Base-by-base conservation (phyloP, 805 yeast species). In the Candida sakaeoensis region DNA sequence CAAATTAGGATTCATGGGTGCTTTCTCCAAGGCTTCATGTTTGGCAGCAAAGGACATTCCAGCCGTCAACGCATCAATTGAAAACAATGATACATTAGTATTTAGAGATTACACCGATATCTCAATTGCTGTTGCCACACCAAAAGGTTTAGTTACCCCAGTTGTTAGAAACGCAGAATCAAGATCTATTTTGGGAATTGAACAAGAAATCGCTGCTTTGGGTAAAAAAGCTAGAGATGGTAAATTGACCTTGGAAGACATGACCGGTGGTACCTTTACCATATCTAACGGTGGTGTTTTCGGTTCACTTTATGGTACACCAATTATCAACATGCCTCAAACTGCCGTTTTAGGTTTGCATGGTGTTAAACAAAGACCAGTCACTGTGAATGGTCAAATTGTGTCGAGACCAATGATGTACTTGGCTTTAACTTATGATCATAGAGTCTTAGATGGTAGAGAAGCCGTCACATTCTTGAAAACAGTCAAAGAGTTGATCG, bases 401-500 rank as follows among this genome's bases (percentile, higher is more conserved):
- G 99, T 86, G 52, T 78, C 91, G 33, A 85, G 98, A 76, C 99
- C 99, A 64, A 91, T 93, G 98, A 93, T 93, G 99, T 93, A 93
- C 79, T 72, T 93, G 58, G 99, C 99, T 40, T 82, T 93, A 66
- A 91, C 99, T 43, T 93, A 93, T 67, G 99, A 93, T 64, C 99
- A 93, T 75, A 85, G 99, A 75, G 82, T 93, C 61, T 75, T 93
- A 61, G 99, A 93, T 63, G 99, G 99, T 54, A 87, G 98, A 72
- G 99, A 93, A 74, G 98, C 97, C 42, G 99, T 93, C 47, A 86
- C 91, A 45, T 93, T 91, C 87, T 79, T 93, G 71, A 90, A 81
- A 75, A 87, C 95, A 25, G 82, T 93, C 50, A 93, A 93, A 77
- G 99, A 93, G 73, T 80, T 86, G 68, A 87, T 93, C 54, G 98